These are phyloP conservation scores for Chaetomiaceae sp. DNA, from an alignment of 2,329 filamentous ascomycete species.

Conservation along the genomic window DNA sequence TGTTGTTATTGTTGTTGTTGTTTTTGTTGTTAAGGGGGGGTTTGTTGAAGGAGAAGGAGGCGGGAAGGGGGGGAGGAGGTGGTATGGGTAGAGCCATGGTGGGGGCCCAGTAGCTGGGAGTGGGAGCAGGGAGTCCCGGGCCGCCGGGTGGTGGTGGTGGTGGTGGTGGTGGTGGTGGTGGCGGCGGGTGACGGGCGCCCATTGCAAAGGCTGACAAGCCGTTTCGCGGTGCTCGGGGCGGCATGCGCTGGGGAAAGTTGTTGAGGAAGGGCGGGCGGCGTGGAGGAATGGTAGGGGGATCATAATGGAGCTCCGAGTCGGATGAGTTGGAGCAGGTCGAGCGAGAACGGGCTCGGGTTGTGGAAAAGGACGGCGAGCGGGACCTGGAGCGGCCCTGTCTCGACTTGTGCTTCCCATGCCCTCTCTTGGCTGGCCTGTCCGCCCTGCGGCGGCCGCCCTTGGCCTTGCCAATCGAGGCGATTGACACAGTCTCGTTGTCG, in stretches of 20 bases:
- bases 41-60: neutral
- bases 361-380: conserved; percentile 17
- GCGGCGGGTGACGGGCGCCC: neutral
- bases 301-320: conserved; percentile 1
- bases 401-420: conserved; percentile 6
- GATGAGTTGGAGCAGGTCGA: conserved; percentile 10
- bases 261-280: conserved; percentile 24
- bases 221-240: conserved; percentile 1
- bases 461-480: conserved; percentile 9
- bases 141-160: too few relatives aligned
- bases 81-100: neutral
- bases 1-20: neutral
- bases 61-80: neutral
- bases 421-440: conserved; percentile 8
- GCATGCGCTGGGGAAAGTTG: conserved; percentile 27
- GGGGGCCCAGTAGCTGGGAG: too few relatives aligned
- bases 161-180: neutral
- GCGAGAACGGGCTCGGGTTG: conserved; percentile 12
- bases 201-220: neutral
- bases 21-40: neutral
- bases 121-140: too few relatives aligned
- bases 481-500: conserved; percentile 23
- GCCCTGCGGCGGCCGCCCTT: conserved; percentile 10
- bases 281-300: conserved; percentile 19
- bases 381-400: conserved; percentile 18